Percentiles rank a stretch among this genome's conserved stretches.
phyloP scores from a whole-genome alignment of 2,329 filamentous ascomycete genomes.

The Bipolaris zeicola region DNA sequence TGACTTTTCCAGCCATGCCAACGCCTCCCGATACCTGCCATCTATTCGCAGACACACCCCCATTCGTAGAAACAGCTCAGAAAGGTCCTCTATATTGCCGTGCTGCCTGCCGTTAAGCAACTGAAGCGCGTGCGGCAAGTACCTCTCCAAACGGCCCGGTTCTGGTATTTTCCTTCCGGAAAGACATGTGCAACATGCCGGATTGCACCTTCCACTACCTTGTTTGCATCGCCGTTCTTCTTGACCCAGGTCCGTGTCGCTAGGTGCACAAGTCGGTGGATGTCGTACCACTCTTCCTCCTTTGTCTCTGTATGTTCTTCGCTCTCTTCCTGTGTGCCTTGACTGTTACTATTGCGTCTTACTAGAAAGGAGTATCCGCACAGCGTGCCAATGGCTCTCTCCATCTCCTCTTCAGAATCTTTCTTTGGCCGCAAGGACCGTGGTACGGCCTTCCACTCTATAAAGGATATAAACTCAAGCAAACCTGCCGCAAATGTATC shows the following conservation, averaged over 20 bases:
- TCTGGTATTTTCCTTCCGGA: too few species aligned
- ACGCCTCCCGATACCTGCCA: neutral
- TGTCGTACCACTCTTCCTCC: neutral
- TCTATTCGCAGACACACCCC: neutral
- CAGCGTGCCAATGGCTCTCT: neutral
- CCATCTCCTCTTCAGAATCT: conserved; percentile 1
- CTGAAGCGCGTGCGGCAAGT: neutral
- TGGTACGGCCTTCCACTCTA: conserved; percentile 28
- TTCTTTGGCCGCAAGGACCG: conserved; percentile 17
- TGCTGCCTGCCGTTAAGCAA: neutral
- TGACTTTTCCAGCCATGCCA: neutral
- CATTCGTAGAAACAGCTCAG: neutral
- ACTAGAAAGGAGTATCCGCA: conserved; percentile 30
- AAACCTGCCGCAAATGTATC: conserved; percentile 44
- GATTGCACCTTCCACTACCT: neutral
- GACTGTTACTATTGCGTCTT: conserved; percentile 12
- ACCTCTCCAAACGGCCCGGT: neutral
- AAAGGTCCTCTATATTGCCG: too few species aligned
- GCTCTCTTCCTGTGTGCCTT: neutral
- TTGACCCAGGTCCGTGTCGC: neutral
- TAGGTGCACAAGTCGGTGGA: neutral
- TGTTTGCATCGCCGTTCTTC: neutral
- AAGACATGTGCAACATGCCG: neutral
- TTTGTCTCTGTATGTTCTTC: too few species aligned
- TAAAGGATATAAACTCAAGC: conserved; percentile 41